A percentile compares a stretch with the other conserved stretches of the same genome.
Conservation (phyloP, 257 asterid genomes). For the Nicotiana knightiana region DNA sequence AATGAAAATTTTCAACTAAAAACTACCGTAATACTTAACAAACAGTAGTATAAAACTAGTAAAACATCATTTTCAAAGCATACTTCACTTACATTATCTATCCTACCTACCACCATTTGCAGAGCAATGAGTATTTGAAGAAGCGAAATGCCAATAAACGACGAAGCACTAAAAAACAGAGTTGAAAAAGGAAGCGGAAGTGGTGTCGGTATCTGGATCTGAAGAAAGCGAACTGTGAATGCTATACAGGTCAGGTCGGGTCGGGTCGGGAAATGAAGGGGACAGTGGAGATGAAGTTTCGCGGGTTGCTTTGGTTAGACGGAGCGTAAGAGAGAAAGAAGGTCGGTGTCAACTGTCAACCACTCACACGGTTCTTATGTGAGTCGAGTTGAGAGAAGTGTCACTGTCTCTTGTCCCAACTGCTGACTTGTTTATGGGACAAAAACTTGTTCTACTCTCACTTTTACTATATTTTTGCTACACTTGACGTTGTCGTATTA, state of each 20-base stretch:
- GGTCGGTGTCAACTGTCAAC: constrained; percentile 28
- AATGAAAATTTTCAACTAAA: background rate
- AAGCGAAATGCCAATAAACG: background rate
- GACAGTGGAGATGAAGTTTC: background rate
- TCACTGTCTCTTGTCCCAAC: background rate
- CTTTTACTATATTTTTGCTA: background rate
- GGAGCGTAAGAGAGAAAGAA: constrained; percentile 34
- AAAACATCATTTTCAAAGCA: background rate
- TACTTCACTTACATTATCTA: background rate
- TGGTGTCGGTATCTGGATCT: constrained; percentile 12
- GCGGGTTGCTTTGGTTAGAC: constrained; percentile 54
- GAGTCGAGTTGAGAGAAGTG: background rate
- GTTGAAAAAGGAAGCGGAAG: background rate
- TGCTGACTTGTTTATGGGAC: background rate
- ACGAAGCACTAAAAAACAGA: background rate
- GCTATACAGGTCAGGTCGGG: background rate
- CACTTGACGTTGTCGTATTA: background rate
- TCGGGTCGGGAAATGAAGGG: constrained; percentile 26
- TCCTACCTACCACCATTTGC: background rate
- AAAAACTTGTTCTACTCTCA: background rate
- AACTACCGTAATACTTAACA: background rate
- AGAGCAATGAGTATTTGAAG: background rate
- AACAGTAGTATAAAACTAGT: background rate
- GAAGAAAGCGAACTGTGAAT: background rate
- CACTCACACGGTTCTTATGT: constrained; percentile 33